A percentile compares a stretch with the other conserved stretches of the same genome.
phyloP scores from a whole-genome alignment of 1,284 basidiomycete species.

The Athelia psychrophila region DNA sequence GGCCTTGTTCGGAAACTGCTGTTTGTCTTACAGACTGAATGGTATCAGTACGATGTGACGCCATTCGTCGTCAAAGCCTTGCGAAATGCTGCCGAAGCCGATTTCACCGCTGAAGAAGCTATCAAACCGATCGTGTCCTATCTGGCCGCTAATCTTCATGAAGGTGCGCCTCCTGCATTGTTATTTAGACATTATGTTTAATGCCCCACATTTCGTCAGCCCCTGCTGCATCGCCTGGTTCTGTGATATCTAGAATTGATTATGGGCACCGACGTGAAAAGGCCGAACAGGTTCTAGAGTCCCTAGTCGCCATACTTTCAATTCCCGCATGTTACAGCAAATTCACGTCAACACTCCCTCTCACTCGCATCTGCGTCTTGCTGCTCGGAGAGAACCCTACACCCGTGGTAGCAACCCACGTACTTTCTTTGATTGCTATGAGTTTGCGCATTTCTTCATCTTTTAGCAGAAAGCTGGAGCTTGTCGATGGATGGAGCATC shows the following conservation, averaged over 20 bases:
- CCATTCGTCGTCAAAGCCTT: conserved; percentile 60
- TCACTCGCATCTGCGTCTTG: conserved; percentile 71
- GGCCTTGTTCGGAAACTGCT: conserved; percentile 75
- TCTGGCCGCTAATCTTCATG: conserved; percentile 79
- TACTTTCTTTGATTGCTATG: conserved; percentile 58
- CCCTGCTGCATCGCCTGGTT: conserved; percentile 48
- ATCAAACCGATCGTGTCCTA: conserved; percentile 88
- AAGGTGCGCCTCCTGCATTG: conserved; percentile 43
- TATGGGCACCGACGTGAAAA: conserved; percentile 45
- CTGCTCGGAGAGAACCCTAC: conserved; percentile 70
- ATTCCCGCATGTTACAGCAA: conserved; percentile 52
- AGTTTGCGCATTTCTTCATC: conserved; percentile 50
- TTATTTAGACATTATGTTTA: conserved; percentile 1
- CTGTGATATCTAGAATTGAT: conserved; percentile 53
- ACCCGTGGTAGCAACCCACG: conserved; percentile 52
- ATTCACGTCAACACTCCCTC: conserved; percentile 66
- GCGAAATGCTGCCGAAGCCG: conserved; percentile 50
- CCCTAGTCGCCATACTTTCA: conserved; percentile 56
- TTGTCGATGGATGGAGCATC: conserved; percentile 73
- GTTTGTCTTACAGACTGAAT: conserved; percentile 77
- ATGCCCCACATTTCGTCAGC: conserved; percentile 10
- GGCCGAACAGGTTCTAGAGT: conserved; percentile 59
- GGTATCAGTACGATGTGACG: conserved; percentile 60
- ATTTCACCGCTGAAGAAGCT: conserved; percentile 66
- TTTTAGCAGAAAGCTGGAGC: conserved; percentile 72